These are phyloP conservation scores for Monosporascus sp. DNA, from an alignment of 2,329 filamentous ascomycete genomes.

Conservation along the genomic window DNA sequence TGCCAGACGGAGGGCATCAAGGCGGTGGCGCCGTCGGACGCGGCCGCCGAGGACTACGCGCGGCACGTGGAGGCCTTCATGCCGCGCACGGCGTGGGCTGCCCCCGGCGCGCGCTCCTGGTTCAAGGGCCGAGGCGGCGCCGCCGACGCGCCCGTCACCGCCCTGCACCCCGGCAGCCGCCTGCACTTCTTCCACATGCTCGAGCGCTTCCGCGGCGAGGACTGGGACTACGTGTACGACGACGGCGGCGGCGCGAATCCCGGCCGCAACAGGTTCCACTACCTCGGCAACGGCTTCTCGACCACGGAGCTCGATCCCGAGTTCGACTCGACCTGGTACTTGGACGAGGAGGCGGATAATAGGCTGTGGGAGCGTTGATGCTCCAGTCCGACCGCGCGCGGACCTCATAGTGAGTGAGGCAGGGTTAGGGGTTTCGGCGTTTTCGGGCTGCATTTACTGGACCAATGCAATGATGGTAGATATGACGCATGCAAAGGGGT, in stretches of 20 bases:
- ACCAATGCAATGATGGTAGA: too few species aligned
- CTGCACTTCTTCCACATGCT: constrained; percentile 50
- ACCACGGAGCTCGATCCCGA: constrained; percentile 34
- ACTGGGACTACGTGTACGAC: constrained; percentile 47
- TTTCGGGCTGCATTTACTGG: neutral
- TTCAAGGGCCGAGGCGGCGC: constrained; percentile 42
- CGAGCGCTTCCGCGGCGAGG: constrained; percentile 42
- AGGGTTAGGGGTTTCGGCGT: neutral
- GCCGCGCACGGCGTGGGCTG: constrained; percentile 46
- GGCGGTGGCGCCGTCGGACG: constrained; percentile 38
- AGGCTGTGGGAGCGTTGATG: neutral
- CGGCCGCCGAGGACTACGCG: constrained; percentile 44
- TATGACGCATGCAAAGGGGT: too few species aligned
- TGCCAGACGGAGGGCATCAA: constrained; percentile 46
- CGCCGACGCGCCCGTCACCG: constrained; percentile 39
- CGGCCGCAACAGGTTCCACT: constrained; percentile 41
- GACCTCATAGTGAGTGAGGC: neutral
- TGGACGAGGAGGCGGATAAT: constrained; percentile 20
- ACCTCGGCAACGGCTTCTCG: constrained; percentile 49
- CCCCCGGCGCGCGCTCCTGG: constrained; percentile 41
- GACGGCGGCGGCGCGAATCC: constrained; percentile 4
- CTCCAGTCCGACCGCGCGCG: neutral
- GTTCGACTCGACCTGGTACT: constrained; percentile 38
- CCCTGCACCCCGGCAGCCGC: constrained; percentile 45
- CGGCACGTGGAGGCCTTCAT: constrained; percentile 45